These are phyloP conservation scores for Pseudogymnoascus sp. DNA, from an alignment of 2,329 filamentous ascomycete species.

Conservation along the genomic window DNA sequence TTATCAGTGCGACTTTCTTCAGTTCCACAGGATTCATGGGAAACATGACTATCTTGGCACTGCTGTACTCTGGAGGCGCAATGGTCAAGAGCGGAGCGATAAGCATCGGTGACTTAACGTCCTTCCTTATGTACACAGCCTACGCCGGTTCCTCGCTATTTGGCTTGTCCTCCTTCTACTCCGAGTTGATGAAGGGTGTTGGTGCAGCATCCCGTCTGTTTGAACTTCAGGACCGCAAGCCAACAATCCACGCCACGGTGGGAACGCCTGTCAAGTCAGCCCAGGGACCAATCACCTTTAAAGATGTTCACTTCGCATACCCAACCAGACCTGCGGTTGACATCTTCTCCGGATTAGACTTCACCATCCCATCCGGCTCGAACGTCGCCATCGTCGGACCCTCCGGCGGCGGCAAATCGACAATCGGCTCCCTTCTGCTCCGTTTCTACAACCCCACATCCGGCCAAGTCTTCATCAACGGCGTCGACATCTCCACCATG, in stretches of 20 bases:
- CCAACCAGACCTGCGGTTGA: conserved; percentile 84
- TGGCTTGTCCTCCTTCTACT: conserved; percentile 91
- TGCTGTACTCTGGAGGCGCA: conserved; percentile 82
- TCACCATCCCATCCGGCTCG: conserved; percentile 84
- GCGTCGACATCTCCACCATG: conserved; percentile 72
- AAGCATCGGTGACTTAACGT: conserved; percentile 84
- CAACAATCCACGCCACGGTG: conserved; percentile 78
- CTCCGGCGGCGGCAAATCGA: conserved; percentile 92
- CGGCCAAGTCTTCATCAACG: conserved; percentile 75
- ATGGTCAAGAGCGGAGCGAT: conserved; percentile 83
- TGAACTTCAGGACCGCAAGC: conserved; percentile 84
- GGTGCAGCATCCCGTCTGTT: conserved; percentile 94
- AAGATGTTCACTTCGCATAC: conserved; percentile 80
- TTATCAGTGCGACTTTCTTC: conserved; percentile 89
- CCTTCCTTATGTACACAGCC: conserved; percentile 97
- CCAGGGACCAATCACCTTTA: conserved; percentile 80
- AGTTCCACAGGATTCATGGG: conserved; percentile 79
- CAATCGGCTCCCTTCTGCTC: conserved; percentile 81
- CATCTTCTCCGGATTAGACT: conserved; percentile 84
- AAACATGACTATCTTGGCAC: conserved; percentile 89
- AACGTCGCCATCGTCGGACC: conserved; percentile 97
- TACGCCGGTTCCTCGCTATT: conserved; percentile 82
- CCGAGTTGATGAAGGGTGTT: conserved; percentile 97
- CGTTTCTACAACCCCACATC: conserved; percentile 81
- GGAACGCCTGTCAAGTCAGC: conserved; percentile 74